Evolutionary conservation across 768 basidiomycete species (phyloP).

Genomic region (Macrocybe gigantea): DNA sequence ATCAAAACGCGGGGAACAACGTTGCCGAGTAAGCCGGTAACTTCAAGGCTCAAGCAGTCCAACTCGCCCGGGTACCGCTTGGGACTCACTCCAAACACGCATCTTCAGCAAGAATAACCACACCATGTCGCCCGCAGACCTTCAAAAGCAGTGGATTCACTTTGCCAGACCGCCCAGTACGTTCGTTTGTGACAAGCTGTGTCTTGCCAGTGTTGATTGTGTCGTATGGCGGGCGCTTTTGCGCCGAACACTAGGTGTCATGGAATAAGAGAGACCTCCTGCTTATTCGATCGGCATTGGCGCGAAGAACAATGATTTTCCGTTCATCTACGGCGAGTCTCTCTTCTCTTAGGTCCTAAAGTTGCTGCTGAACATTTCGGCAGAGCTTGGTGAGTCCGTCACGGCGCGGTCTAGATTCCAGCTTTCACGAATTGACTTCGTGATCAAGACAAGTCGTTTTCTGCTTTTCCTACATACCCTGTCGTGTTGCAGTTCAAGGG

Average conservation of each 20-base stretch:
- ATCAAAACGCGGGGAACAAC: too few relatives aligned
- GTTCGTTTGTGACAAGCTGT: conserved; percentile 9
- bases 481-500: conserved; percentile 76
- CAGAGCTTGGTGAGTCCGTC: conserved; percentile 46
- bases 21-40: too few relatives aligned
- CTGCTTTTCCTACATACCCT: conserved; percentile 81
- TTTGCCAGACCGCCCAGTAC: conserved; percentile 47
- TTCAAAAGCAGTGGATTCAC: conserved; percentile 65
- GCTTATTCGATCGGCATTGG: conserved; percentile 80
- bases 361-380: not conserved
- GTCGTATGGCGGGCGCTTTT: not conserved
- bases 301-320: conserved; percentile 67
- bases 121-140: conserved; percentile 32
- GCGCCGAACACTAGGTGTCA: conserved; percentile 42
- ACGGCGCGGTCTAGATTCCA: not conserved
- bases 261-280: conserved; percentile 86
- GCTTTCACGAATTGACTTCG: not conserved
- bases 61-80: too few relatives aligned
- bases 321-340: conserved; percentile 63
- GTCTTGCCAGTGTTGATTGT: conserved; percentile 14
- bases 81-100: too few relatives aligned
- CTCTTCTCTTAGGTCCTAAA: not conserved
- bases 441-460: conserved; percentile 54
- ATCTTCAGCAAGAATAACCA: too few relatives aligned
- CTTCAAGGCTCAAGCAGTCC: too few relatives aligned